Evolutionary conservation across 495 filamentous ascomycete genomes (phyloP), one percentile per base, ranked within the genome.

Genomic region (Penicillium canescens): DNA sequence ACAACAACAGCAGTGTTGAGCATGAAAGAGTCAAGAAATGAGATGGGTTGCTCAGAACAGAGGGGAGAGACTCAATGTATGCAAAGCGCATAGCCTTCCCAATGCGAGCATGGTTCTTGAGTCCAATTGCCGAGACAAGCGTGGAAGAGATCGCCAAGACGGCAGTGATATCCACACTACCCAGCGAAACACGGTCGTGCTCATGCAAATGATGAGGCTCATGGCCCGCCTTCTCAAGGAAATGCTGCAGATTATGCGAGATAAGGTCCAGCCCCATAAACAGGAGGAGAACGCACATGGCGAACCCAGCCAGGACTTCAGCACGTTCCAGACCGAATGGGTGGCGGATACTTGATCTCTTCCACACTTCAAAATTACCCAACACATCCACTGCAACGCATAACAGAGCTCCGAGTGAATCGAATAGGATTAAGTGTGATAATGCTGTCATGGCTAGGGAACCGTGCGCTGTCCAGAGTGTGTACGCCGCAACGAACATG

Each of bases 221-320:
- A 51, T 87, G 82, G 28, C 78, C 75, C 4, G 81, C 76, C 10
- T 81, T 75, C 62, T 87, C 85, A 37, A 98, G 83, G 12, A 92
- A 76, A 69, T 98, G 94, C 63, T 96, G 91, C 13, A 95, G 71
- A 55, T 92, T 91, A 62, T 98, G 94, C 37, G 89, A 92, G 41
- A 98, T 87, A 36, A 98, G 82, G 62, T 98, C 94, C 61, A 98
- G 84, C 18, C 93, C 92, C 84, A 96, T 96, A 68, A 98, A 98
- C 26, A 96, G 80, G 8, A 98, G 83, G 41, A 96, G 87, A 13
- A 98, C 86, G 51, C 90, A 92, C 87, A 97, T 92, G 31, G 91
- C 94, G 53, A 98, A 97, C n/a, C 94, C 94, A 41, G 91, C 92
- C 3, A 98, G 78, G 1, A 98, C 92, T 64, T 98, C 94, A 40